Evolutionary conservation across 768 basidiomycete genomes (phyloP).

Genomic region (Suillus sp.): DNA sequence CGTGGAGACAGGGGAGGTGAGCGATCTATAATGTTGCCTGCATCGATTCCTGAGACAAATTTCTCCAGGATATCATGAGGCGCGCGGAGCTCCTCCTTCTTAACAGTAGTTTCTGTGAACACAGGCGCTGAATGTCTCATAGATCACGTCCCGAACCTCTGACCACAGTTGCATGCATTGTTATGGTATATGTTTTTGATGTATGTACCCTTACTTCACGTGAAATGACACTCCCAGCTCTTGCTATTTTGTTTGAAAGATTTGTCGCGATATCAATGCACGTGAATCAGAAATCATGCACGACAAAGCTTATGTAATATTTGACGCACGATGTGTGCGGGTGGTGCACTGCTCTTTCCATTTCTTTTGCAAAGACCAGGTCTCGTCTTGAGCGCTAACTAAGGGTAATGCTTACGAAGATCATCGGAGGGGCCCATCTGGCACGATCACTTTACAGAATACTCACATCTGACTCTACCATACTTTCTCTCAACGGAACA

Average conservation of each 20-base stretch:
- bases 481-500: no score
- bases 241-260: not conserved
- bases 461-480: no score
- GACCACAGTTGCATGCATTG: constrained; percentile 1
- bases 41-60: constrained; percentile 5
- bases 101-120: constrained; percentile 8
- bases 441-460: no score
- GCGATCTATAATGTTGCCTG: not conserved
- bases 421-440: no score
- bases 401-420: no score
- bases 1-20: constrained; percentile 33
- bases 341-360: no score
- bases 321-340: not conserved
- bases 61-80: constrained; percentile 25
- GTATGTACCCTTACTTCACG: constrained; percentile 17
- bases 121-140: constrained; percentile 12
- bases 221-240: not conserved
- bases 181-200: constrained; percentile 11
- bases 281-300: not conserved
- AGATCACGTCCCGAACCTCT: constrained; percentile 8
- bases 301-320: no score
- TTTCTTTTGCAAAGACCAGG: no score
- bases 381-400: no score
- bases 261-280: not conserved
- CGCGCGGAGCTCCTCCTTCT: constrained; percentile 22